Evolutionary conservation across 2,329 filamentous ascomycete species (phyloP).

Genomic region (Monosporascus sp.): DNA sequence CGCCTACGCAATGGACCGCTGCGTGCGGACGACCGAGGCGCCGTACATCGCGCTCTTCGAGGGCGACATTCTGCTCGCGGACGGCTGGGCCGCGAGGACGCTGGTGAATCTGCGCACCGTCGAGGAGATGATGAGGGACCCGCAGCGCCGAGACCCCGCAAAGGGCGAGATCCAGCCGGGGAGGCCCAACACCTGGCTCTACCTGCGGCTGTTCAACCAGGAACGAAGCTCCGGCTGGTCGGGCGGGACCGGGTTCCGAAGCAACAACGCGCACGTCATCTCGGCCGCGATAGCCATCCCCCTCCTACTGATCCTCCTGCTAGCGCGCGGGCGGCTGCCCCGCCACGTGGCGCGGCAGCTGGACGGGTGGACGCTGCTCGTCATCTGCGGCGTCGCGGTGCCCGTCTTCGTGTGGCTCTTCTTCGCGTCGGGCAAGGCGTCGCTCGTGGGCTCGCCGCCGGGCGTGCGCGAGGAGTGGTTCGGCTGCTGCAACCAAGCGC

Average conservation of each 20-base stretch:
- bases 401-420: conserved; percentile 26
- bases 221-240: conserved; percentile 25
- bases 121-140: conserved; percentile 24
- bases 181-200: conserved; percentile 24
- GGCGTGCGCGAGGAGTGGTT: conserved; percentile 26
- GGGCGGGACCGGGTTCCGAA: conserved; percentile 23
- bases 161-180: conserved; percentile 18
- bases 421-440: conserved; percentile 27
- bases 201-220: conserved; percentile 27
- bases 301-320: conserved; percentile 14
- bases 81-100: conserved; percentile 24
- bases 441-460: conserved; percentile 18
- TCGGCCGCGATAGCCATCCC: conserved; percentile 20
- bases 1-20: conserved; percentile 23
- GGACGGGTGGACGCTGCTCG: conserved; percentile 22
- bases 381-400: conserved; percentile 22
- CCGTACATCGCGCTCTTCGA: conserved; percentile 26
- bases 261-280: conserved; percentile 25
- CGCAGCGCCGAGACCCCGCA: conserved; percentile 15
- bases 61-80: conserved; percentile 26
- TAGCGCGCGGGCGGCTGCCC: conserved; percentile 15
- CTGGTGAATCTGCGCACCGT: conserved; percentile 18
- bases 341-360: conserved; percentile 18
- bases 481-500: conserved; percentile 27
- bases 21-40: conserved; percentile 20